Evolutionary conservation across 345 rosid species (phyloP).

Genomic region (Camelina laxa): DNA sequence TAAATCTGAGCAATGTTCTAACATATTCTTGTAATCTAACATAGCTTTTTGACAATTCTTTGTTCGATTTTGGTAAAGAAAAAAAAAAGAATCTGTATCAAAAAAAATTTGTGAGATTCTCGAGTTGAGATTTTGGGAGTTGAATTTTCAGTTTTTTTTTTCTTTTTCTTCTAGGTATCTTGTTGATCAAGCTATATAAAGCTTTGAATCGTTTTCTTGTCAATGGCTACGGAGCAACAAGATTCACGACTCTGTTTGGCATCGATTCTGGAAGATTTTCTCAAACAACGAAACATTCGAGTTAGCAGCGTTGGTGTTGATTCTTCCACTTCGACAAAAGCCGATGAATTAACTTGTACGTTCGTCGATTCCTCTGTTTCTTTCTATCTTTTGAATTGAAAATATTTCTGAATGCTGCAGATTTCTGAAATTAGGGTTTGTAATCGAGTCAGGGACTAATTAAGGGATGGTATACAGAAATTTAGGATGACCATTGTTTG

Average conservation of each 20-base stretch:
- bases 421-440: slow-evolving; percentile 22
- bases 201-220: slow-evolving; percentile 21
- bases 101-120: slow-evolving; percentile 21
- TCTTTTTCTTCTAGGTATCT: not conserved
- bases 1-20: slow-evolving; percentile 31
- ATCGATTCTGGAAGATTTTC: slow-evolving; percentile 74
- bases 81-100: not conserved
- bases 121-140: not conserved
- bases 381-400: not conserved
- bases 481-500: not conserved
- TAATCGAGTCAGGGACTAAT: not conserved
- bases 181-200: slow-evolving; percentile 43
- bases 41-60: slow-evolving; percentile 16
- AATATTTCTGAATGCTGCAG: not conserved
- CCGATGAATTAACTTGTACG: slow-evolving; percentile 78
- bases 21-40: slow-evolving; percentile 25
- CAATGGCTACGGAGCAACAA: slow-evolving; percentile 67
- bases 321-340: slow-evolving; percentile 56
- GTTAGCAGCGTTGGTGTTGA: slow-evolving; percentile 42
- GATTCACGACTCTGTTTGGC: slow-evolving; percentile 57
- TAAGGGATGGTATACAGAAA: not conserved
- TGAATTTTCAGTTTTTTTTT: not conserved
- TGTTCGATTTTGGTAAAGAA: not conserved
- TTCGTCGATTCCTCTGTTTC: slow-evolving; percentile 8
- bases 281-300: slow-evolving; percentile 57